Conservation (phyloP, 139 green algal genomes). For the Volvox africanus region DNA sequence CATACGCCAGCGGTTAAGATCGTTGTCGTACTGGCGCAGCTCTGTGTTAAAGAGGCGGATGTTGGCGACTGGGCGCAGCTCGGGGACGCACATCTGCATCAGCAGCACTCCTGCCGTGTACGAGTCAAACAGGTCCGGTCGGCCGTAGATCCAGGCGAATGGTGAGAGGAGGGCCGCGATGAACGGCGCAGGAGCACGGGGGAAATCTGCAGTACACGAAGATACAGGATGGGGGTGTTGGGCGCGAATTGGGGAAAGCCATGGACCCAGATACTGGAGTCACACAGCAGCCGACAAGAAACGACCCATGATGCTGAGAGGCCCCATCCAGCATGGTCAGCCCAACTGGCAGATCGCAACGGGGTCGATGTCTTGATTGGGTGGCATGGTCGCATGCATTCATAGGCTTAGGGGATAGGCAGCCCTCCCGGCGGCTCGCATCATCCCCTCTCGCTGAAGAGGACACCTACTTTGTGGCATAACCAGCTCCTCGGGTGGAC, state of each 20-base stretch:
- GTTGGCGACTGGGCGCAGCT: constrained; percentile 74
- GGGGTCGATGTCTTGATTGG: no score
- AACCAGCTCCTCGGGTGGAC: constrained; percentile 91
- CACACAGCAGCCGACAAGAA: no score
- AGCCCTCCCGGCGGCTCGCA: no score
- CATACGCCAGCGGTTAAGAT: constrained; percentile 58
- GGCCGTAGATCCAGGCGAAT: constrained; percentile 84
- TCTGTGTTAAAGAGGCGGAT: constrained; percentile 72
- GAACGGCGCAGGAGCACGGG: constrained; percentile 72
- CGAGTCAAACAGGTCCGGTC: constrained; percentile 91
- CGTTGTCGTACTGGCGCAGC: constrained; percentile 69
- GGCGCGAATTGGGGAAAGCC: no score
- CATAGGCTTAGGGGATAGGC: no score
- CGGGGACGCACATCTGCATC: constrained; percentile 81
- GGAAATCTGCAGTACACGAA: constrained; percentile 70
- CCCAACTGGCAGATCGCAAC: no score
- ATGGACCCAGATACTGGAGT: no score
- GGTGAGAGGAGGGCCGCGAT: constrained; percentile 82
- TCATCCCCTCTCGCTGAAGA: no score
- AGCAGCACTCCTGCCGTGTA: constrained; percentile 84
- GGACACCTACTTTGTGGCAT: constrained; percentile 80
- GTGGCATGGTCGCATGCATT: no score
- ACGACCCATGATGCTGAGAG: no score
- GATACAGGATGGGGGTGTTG: background rate
- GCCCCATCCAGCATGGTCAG: no score